These are phyloP conservation scores for Ogataea dorogensis DNA, from an alignment of 805 yeast genomes.

Conservation along the genomic window DNA sequence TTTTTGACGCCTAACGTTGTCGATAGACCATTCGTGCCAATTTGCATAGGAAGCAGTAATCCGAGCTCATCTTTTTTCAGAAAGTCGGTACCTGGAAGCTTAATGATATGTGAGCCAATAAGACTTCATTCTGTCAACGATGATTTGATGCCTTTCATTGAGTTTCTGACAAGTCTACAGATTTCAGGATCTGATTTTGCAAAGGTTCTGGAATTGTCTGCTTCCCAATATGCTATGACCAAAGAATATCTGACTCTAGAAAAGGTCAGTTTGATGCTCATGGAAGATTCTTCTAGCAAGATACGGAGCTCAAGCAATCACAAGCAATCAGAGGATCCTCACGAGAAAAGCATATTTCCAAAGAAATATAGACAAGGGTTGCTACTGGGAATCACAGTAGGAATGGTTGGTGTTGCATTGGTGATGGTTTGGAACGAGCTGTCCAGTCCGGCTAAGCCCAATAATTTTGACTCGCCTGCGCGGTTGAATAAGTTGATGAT, in stretches of 20 bases:
- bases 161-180: conserved; percentile 31
- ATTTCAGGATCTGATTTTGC: conserved; percentile 15
- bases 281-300: conserved; percentile 19
- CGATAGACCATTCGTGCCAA: conserved; percentile 33
- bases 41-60: conserved; percentile 15
- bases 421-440: conserved; percentile 28
- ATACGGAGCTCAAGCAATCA: conserved; percentile 6
- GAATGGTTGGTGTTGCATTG: conserved; percentile 31
- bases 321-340: conserved; percentile 1
- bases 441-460: conserved; percentile 1
- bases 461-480: conserved; percentile 2
- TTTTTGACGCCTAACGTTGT: conserved; percentile 29
- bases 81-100: conserved; percentile 15
- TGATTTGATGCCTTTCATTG: conserved; percentile 33
- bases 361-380: conserved; percentile 19
- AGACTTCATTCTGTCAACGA: conserved; percentile 27
- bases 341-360: conserved; percentile 8
- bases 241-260: conserved; percentile 13
- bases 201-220: conserved; percentile 12
- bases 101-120: conserved; percentile 36
- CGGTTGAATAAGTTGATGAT: conserved; percentile 9
- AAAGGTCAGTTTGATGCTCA: conserved; percentile 25
- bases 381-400: conserved; percentile 29
- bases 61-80: conserved; percentile 10
- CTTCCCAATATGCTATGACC: conserved; percentile 7